Evolutionary conservation across 2,329 filamentous ascomycete species (phyloP).

Genomic region (Colletotrichum liriopes): DNA sequence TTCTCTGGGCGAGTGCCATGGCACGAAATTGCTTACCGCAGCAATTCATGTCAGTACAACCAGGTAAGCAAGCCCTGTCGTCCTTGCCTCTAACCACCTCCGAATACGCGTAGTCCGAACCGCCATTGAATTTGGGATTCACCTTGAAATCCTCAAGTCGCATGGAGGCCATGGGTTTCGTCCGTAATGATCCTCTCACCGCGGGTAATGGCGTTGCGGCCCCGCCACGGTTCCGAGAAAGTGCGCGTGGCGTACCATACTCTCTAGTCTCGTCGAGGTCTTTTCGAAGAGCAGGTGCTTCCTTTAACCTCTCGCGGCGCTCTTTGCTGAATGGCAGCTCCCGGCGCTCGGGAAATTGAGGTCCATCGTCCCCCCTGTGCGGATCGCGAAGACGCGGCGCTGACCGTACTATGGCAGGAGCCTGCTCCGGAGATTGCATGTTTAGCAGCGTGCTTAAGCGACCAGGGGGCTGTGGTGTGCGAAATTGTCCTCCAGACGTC

Average conservation of each 20-base stretch:
- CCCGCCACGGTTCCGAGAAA: constrained; percentile 17
- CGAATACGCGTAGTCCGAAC: constrained; percentile 79
- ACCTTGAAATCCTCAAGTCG: constrained; percentile 84
- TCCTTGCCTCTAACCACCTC: constrained; percentile 82
- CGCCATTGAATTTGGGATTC: constrained; percentile 81
- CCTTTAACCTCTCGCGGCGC: constrained; percentile 34
- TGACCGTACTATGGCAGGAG: constrained; percentile 48
- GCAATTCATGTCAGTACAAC: constrained; percentile 83
- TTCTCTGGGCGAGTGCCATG: constrained; percentile 72
- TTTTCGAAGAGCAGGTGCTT: constrained; percentile 22
- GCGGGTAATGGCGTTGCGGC: constrained; percentile 31
- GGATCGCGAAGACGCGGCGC: constrained; percentile 46
- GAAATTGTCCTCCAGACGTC: constrained; percentile 37
- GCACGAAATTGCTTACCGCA: constrained; percentile 80
- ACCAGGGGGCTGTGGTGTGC: constrained; percentile 45
- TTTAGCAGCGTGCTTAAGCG: constrained; percentile 55
- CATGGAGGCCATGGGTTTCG: constrained; percentile 71
- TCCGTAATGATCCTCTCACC: constrained; percentile 63
- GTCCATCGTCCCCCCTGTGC: constrained; percentile 44
- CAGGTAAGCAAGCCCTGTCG: constrained; percentile 79
- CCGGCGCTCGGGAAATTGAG: constrained; percentile 57
- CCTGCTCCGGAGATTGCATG: constrained; percentile 46
- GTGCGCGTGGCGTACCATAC: constrained; percentile 11
- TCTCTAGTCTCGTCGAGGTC: background rate
- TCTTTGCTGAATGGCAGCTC: constrained; percentile 58